Percentiles rank a stretch among this genome's conserved stretches.
These are phyloP conservation scores for Oleoguttula mirabilis DNA, from an alignment of 495 filamentous ascomycete species.

Conservation along the genomic window DNA sequence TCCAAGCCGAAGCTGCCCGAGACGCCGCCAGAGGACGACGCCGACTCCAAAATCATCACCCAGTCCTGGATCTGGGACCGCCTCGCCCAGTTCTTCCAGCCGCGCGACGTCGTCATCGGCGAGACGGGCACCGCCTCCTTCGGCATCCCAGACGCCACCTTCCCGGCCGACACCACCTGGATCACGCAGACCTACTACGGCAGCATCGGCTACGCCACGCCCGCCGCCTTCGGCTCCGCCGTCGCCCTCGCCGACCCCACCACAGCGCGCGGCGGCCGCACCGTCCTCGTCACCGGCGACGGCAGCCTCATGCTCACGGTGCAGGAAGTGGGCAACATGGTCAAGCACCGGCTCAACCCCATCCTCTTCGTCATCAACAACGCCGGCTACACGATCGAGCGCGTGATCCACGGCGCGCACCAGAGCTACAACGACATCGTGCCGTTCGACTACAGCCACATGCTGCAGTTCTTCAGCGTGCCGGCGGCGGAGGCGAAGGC, in stretches of 20 bases:
- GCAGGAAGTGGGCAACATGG: conserved; percentile 32
- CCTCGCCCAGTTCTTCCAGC: conserved; percentile 21
- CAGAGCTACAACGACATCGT: conserved; percentile 32
- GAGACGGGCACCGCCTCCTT: conserved; percentile 31
- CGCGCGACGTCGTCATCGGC: conserved; percentile 28
- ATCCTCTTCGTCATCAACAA: conserved; percentile 32
- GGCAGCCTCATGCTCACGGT: conserved; percentile 31
- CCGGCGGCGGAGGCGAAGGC: conserved; percentile 13
- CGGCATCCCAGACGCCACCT: conserved; percentile 22
- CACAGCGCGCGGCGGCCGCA: conserved; percentile 17
- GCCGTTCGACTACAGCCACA: conserved; percentile 25
- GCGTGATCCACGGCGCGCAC: conserved; percentile 30
- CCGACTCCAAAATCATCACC: conserved; percentile 25
- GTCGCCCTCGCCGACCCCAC: conserved; percentile 19
- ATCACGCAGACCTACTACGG: conserved; percentile 31
- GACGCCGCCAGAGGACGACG: conserved; percentile 16
- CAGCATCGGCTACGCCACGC: conserved; percentile 29
- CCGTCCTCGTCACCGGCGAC: conserved; percentile 29
- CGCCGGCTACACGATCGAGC: conserved; percentile 32
- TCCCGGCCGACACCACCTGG: conserved; percentile 19
- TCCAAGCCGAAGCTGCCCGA: conserved; percentile 13
- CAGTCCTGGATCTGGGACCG: conserved; percentile 30
- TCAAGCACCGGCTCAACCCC: conserved; percentile 20
- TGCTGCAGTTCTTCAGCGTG: conserved; percentile 30
- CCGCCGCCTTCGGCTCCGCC: conserved; percentile 28